A percentile compares a stretch with the other conserved stretches of the same genome.
phyloP scores from a whole-genome alignment of 371 early-diverging fungal species.

The Rhizopus microsporus region DNA sequence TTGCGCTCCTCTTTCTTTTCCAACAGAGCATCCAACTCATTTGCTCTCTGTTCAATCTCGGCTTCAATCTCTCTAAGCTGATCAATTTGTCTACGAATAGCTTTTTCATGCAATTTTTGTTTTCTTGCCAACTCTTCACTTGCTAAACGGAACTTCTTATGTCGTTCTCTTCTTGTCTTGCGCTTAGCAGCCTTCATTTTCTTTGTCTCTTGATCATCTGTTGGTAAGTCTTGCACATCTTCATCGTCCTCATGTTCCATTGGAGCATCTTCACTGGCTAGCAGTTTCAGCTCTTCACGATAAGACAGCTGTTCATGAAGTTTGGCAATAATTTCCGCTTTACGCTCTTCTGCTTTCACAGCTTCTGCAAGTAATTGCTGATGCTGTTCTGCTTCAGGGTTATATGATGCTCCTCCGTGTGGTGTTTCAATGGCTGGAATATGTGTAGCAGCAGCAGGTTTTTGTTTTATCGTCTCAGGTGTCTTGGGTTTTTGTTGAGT shows the following conservation, averaged over 20 bases:
- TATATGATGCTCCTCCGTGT: conserved; percentile 91
- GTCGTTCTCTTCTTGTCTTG: conserved; percentile 38
- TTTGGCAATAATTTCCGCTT: conserved; percentile 51
- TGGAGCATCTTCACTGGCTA: conserved; percentile 55
- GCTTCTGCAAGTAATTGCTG: conserved; percentile 57
- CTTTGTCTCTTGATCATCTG: conserved; percentile 40
- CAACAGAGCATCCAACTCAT: conserved; percentile 38
- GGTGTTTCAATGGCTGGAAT: conserved; percentile 72
- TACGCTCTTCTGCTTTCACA: conserved; percentile 52
- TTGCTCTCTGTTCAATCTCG: conserved; percentile 41
- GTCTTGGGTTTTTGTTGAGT: conserved; percentile 36
- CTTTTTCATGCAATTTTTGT: conserved; percentile 46
- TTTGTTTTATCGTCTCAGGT: conserved; percentile 53
- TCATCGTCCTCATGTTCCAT: conserved; percentile 45
- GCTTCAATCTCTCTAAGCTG: conserved; percentile 49
- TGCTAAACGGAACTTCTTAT: conserved; percentile 31
- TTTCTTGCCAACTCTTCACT: conserved; percentile 21
- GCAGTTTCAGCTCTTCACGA: conserved; percentile 44
- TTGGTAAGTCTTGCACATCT: conserved; percentile 28
- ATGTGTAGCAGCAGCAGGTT: conserved; percentile 46
- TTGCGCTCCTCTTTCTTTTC: conserved; percentile 47
- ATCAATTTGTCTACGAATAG: conserved; percentile 60
- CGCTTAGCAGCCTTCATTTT: conserved; percentile 48
- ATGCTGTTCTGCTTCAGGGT: conserved; percentile 82
- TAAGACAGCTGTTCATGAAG: conserved; percentile 46